These are phyloP conservation scores for Nitzschia sp. DNA, from an alignment of 108 stramenopile species.

Conservation along the genomic window DNA sequence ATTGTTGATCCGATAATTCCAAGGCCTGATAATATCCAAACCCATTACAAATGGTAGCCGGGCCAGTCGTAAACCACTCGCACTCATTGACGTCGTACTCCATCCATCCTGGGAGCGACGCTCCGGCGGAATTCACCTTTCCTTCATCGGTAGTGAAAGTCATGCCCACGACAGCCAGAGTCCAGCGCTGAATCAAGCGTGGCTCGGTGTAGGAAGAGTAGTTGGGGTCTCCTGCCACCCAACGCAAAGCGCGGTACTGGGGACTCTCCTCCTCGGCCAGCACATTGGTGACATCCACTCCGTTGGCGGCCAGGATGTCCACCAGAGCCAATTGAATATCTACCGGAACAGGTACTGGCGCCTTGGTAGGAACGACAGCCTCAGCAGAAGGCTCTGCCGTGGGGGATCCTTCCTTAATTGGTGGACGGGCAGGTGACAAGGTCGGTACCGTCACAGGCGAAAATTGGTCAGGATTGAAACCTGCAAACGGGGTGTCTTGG, in stretches of 20 bases:
- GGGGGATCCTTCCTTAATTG: background rate
- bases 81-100: slow-evolving; percentile 35
- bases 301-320: background rate
- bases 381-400: background rate
- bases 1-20: background rate
- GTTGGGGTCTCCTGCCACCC: slow-evolving; percentile 27
- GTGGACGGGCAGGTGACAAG: background rate
- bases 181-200: slow-evolving; percentile 35
- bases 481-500: background rate
- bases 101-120: slow-evolving; percentile 16
- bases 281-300: slow-evolving; percentile 2
- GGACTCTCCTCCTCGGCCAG: background rate
- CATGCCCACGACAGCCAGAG: slow-evolving; percentile 22
- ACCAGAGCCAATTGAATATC: background rate
- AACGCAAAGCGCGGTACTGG: slow-evolving; percentile 18
- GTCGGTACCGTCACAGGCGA: background rate
- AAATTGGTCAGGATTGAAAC: background rate
- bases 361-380: background rate
- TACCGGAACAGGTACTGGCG: background rate
- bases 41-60: slow-evolving; percentile 15
- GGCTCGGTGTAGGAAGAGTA: slow-evolving; percentile 25
- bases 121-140: background rate
- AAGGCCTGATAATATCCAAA: slow-evolving; percentile 19
- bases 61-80: slow-evolving; percentile 25
- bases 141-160: background rate